A percentile compares a stretch with the other conserved stretches of the same genome.
These are phyloP conservation scores for Backusella westeae DNA, from an alignment of 192 early-diverging fungal genomes.

Conservation along the genomic window DNA sequence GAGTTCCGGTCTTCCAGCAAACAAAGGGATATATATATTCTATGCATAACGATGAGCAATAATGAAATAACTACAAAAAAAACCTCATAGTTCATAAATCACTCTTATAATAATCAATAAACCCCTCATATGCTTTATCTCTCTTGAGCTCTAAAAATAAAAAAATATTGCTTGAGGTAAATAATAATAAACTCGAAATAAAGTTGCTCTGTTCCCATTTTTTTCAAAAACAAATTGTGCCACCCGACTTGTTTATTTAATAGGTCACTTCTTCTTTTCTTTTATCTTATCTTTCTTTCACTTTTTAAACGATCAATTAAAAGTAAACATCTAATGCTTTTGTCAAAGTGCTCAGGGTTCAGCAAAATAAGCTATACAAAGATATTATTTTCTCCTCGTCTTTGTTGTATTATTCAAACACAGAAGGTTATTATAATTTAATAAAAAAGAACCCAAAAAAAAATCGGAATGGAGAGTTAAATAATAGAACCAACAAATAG, in stretches of 20 bases:
- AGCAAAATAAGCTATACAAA: not conserved
- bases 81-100: not conserved
- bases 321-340: not conserved
- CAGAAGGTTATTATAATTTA: not conserved
- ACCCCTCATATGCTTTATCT: not conserved
- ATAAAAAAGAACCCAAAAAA: not conserved
- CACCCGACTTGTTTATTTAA: no score
- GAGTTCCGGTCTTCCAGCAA: not conserved
- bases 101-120: not conserved
- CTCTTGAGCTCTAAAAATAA: not conserved
- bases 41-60: not conserved
- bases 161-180: not conserved
- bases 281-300: not conserved
- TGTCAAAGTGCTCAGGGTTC: not conserved
- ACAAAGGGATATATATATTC: not conserved
- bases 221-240: not conserved
- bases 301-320: not conserved
- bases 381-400: not conserved
- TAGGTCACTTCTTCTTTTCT: not conserved
- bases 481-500: not conserved
- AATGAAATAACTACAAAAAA: not conserved
- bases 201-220: not conserved
- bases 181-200: not conserved
- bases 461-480: not conserved
- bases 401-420: not conserved